A percentile compares a stretch with the other conserved stretches of the same genome.
Evolutionary conservation across 176 grass and related monocot genomes (phyloP).

Genomic region (Cenchrus purpureus): DNA sequence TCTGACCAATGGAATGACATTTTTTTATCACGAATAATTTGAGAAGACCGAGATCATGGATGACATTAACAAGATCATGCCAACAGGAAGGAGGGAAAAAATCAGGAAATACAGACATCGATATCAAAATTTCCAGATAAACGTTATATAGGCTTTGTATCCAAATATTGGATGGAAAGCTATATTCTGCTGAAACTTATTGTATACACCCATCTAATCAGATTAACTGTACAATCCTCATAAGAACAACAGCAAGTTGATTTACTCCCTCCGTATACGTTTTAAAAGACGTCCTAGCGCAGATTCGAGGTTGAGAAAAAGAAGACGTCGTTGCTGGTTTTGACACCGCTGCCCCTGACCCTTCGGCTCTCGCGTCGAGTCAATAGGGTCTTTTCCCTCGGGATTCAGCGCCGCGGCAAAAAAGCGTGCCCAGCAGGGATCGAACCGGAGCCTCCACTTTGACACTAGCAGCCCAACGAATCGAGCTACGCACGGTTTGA

Average conservation of each 20-base stretch:
- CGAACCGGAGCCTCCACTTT: no score
- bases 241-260: neutral
- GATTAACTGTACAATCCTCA: neutral
- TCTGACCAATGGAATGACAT: neutral
- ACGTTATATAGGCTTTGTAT: neutral
- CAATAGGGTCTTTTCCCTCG: no score
- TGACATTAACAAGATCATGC: neutral
- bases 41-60: neutral
- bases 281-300: no score
- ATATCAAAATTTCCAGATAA: neutral
- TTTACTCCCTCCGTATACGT: no score
- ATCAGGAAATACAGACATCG: neutral
- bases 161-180: neutral
- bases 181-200: neutral
- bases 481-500: no score
- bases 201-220: neutral
- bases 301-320: no score
- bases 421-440: no score
- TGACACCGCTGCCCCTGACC: no score
- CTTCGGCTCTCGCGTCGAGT: no score
- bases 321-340: no score
- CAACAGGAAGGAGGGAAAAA: neutral
- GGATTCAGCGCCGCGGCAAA: no score
- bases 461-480: no score
- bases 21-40: neutral